Evolutionary conservation across 2,329 filamentous ascomycete species (phyloP).

Genomic region (Scedosporium aurantiacum): DNA sequence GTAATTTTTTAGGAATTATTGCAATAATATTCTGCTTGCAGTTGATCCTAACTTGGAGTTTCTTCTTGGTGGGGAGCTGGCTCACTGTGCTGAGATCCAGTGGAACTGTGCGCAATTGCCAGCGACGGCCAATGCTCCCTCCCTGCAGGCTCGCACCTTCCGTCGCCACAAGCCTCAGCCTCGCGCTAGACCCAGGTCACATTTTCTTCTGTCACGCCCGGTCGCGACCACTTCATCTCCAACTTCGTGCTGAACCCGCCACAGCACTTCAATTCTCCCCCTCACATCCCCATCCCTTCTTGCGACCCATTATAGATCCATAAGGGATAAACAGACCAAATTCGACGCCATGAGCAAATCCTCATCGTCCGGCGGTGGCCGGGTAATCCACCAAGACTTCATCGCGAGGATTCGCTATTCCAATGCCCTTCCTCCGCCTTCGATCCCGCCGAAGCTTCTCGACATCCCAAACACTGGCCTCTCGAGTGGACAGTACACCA

Average conservation of each 20-base stretch:
- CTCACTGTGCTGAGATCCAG: background rate
- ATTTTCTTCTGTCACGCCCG: background rate
- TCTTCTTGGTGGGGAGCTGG: background rate
- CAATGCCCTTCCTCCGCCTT: conserved; percentile 88
- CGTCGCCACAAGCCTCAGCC: background rate
- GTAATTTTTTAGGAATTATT: too few species aligned
- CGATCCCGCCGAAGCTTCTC: conserved; percentile 89
- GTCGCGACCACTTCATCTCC: background rate
- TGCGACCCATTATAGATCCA: background rate
- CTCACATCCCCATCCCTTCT: background rate
- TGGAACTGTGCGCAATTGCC: background rate
- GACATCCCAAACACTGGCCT: conserved; percentile 93
- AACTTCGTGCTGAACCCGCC: background rate
- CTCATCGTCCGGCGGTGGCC: conserved; percentile 33
- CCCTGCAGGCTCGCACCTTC: background rate
- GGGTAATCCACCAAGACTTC: conserved; percentile 81
- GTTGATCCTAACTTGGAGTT: background rate
- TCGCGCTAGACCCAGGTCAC: background rate
- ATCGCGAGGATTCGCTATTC: conserved; percentile 92
- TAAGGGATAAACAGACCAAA: background rate
- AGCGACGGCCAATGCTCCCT: background rate
- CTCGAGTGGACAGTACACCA: conserved; percentile 77
- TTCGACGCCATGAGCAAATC: conserved; percentile 3
- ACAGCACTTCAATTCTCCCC: background rate
- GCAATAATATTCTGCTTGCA: too few species aligned